Conservation (phyloP, 73 alveolate species). For the Paramecium tetraurelia region DNA sequence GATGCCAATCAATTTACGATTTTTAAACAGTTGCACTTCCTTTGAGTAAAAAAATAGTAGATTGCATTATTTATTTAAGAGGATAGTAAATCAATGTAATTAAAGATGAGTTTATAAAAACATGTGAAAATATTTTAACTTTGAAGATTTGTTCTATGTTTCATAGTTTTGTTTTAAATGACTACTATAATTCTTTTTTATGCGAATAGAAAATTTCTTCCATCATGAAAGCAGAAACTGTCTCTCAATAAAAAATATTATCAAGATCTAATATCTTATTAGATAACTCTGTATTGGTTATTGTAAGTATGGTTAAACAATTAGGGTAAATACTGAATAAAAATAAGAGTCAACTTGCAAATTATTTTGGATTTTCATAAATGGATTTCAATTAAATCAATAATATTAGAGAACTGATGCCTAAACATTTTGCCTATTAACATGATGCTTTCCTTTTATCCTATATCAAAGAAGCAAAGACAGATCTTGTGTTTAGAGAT, state of each 20-base stretch:
- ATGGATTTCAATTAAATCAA: neutral
- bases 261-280: neutral
- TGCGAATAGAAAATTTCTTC: neutral
- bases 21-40: neutral
- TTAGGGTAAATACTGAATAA: neutral
- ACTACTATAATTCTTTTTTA: neutral
- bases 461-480: neutral
- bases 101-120: neutral
- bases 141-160: neutral
- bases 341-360: neutral
- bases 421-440: neutral
- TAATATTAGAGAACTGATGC: neutral
- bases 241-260: neutral
- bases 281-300: neutral
- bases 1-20: neutral
- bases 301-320: neutral
- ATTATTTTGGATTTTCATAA: neutral
- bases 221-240: neutral
- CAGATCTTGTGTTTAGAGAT: neutral
- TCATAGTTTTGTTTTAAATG: neutral
- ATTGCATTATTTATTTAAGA: neutral
- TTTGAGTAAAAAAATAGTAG: neutral
- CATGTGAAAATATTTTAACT: neutral
- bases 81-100: neutral
- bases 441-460: neutral